phyloP scores from a whole-genome alignment of 768 basidiomycete species.

The Nidularia pulvinata region DNA sequence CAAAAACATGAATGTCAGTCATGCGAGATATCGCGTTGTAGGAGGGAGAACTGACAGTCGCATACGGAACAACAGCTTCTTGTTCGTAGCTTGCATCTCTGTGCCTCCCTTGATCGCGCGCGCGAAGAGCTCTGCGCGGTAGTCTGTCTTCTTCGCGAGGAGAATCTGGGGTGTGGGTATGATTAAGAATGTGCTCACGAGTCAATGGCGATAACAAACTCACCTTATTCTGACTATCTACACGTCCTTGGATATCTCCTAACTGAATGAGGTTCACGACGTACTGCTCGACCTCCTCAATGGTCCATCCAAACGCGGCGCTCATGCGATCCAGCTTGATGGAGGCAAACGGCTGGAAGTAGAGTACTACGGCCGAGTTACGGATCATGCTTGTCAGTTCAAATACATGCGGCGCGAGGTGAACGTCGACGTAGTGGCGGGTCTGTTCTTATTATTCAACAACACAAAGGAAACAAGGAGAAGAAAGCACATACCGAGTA shows the following conservation, averaged over 20 bases:
- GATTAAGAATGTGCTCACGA: no score
- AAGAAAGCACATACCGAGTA: conserved; percentile 67
- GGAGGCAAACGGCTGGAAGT: conserved; percentile 89
- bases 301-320: conserved; percentile 79
- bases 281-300: conserved; percentile 69
- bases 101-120: conserved; percentile 73
- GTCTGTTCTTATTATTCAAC: conserved; percentile 41
- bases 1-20: background rate
- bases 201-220: no score
- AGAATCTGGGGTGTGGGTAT: conserved; percentile 77
- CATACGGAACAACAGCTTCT: conserved; percentile 83
- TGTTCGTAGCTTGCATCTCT: conserved; percentile 71
- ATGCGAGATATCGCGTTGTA: background rate
- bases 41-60: conserved; percentile 60
- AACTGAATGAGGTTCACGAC: conserved; percentile 79
- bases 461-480: background rate
- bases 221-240: conserved; percentile 91
- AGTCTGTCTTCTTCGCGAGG: conserved; percentile 77
- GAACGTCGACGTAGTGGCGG: conserved; percentile 76
- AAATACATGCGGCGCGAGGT: conserved; percentile 68
- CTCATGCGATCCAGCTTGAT: conserved; percentile 88
- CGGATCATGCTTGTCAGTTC: conserved; percentile 70
- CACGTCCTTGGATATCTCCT: conserved; percentile 77
- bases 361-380: conserved; percentile 79
- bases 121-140: conserved; percentile 74